Evolutionary conservation across 306 rosid species (phyloP), one percentile per base, ranked within the genome.

Genomic region (Sophora flavescens): DNA sequence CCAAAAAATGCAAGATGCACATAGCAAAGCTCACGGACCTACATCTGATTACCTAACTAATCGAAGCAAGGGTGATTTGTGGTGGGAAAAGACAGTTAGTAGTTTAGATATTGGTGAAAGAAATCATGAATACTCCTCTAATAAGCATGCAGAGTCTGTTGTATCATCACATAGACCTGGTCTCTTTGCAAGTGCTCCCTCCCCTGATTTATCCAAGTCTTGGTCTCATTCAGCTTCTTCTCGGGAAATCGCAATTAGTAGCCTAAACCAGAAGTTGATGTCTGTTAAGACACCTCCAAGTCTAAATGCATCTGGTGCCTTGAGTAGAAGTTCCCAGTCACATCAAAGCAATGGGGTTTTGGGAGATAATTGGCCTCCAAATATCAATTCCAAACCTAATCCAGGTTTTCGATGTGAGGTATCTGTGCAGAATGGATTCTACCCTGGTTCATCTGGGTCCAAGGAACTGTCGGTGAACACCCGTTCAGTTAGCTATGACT

Each of bases 321-420:
- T 84, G 80, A 86, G 79, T 72, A 84, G 80, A 74, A 85, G 71
- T 87, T 83, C 83, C 76, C 88, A 79, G 67, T 71, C 94, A 6
- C 90, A 82, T 78, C 97, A 83, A 56, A 86, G 85, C 84, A 86
- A 83, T 78, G 88, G 83, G 68, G 61, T 87, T 69, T 78, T 83
- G 54, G 92, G 92, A 78, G 96, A 87, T 73, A 63, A 78, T 15
- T 87, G 96, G 91, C 78, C 86, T 78, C 77, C 68, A 44, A 84
- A 86, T 87, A 64, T 82, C 78, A 88, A 77, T 87, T 80, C 88
- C 60, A 87, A 80, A 70, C 72, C 83, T 68, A 85, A 78, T 79
- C 84, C 69, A 9, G 78, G 79, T 72, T 88, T 82, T 69, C 87
- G 63, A 62, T 75, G 83, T 56, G 97, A 86, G 54, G 64, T 70